Evolutionary conservation across 2,329 filamentous ascomycete genomes (phyloP).

Genomic region (Monilinia fructigena): DNA sequence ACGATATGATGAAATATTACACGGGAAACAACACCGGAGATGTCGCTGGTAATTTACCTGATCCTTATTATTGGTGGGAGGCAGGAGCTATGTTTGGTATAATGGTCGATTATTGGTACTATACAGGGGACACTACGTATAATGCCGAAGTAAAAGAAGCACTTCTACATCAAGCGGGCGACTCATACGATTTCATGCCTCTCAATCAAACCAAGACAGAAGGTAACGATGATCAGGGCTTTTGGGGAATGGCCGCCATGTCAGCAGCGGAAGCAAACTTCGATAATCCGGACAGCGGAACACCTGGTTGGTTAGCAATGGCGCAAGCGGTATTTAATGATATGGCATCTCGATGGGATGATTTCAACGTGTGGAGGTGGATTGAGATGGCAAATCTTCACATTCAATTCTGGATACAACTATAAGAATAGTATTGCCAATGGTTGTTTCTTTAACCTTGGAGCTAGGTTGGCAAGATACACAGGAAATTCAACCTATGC

Average conservation of each 20-base stretch:
- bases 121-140: constrained; percentile 69
- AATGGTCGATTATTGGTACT: constrained; percentile 80
- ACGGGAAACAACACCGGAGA: constrained; percentile 50
- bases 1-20: constrained; percentile 54
- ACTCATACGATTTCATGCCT: constrained; percentile 73
- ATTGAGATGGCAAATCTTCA: constrained; percentile 80
- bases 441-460: constrained; percentile 60
- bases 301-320: constrained; percentile 67
- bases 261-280: constrained; percentile 67
- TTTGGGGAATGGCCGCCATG: constrained; percentile 71
- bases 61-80: constrained; percentile 40
- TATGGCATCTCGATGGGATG: constrained; percentile 71
- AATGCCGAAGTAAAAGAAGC: constrained; percentile 61
- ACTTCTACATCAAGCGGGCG: constrained; percentile 71
- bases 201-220: constrained; percentile 58
- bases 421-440: constrained; percentile 70
- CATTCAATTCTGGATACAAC: constrained; percentile 75
- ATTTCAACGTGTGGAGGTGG: constrained; percentile 66
- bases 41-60: constrained; percentile 50
- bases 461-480: constrained; percentile 68
- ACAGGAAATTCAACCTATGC: constrained; percentile 75
- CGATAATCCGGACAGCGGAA: constrained; percentile 49
- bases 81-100: constrained; percentile 73
- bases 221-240: constrained; percentile 72
- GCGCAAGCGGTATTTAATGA: constrained; percentile 72